Conservation (phyloP, 179 eudicot genomes). For the Drosera spatulata region DNA sequence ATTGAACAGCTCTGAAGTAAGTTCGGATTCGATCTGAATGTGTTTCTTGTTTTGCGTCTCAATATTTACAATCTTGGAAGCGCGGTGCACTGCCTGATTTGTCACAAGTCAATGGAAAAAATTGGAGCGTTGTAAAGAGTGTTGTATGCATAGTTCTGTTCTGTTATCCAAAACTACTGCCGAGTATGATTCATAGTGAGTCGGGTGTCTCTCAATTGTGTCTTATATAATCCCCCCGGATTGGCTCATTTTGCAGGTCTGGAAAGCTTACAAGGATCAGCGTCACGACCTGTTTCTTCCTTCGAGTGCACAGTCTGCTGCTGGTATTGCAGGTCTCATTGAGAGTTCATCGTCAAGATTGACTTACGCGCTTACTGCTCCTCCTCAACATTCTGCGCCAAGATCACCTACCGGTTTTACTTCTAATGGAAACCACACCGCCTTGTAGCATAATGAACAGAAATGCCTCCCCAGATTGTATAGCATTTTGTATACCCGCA, state of each 20-base stretch:
- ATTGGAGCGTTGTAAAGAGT: too few species aligned
- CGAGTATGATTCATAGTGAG: too few species aligned
- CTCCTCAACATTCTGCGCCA: conserved; percentile 31
- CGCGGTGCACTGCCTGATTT: too few species aligned
- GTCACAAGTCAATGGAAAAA: too few species aligned
- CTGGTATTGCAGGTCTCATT: conserved; percentile 94
- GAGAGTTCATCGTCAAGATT: conserved; percentile 73
- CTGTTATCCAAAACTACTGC: too few species aligned
- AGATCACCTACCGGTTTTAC: conserved; percentile 34
- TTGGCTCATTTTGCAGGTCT: conserved; percentile 42
- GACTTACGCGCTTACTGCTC: conserved; percentile 77
- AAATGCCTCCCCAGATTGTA: conserved; percentile 7
- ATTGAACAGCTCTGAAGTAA: too few species aligned
- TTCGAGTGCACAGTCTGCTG: conserved; percentile 94
- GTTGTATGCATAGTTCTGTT: too few species aligned
- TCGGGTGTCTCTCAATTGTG: too few species aligned
- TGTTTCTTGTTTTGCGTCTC: too few species aligned
- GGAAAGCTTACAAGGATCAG: conserved; percentile 98
- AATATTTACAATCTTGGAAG: too few species aligned
- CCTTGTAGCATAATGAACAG: not conserved
- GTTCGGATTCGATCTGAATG: too few species aligned
- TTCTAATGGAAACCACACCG: conserved; percentile 32
- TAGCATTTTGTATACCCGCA: conserved; percentile 19
- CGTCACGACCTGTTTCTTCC: conserved; percentile 97
- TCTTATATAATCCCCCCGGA: not conserved